Conservation (phyloP, 306 rosid species). For the Nissolia schottii region DNA sequence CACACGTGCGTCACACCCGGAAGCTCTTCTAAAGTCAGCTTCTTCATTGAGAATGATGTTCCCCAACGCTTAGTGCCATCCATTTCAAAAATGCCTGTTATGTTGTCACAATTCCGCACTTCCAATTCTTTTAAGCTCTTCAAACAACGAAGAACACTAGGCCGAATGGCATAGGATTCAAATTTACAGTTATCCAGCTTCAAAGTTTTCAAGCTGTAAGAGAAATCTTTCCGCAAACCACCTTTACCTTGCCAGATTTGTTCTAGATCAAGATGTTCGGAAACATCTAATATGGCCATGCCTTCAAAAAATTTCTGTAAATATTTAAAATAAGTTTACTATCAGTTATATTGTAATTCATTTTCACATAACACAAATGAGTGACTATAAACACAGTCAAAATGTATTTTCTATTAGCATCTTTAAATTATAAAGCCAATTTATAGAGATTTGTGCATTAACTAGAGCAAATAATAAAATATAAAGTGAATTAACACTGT, state of each 20-base stretch:
- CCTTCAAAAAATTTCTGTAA: neutral
- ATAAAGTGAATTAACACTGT: too few species aligned
- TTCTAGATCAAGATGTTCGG: neutral
- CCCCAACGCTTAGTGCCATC: neutral
- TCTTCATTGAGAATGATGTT: neutral
- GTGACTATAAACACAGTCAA: too few species aligned
- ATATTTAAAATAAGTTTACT: neutral
- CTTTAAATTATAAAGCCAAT: neutral
- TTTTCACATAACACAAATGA: neutral
- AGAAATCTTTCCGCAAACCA: neutral
- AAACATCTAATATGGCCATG: neutral
- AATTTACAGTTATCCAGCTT: neutral
- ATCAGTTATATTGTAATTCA: neutral
- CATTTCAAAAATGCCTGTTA: neutral
- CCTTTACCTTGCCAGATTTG: neutral
- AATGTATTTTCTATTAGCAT: neutral
- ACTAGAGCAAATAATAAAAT: neutral
- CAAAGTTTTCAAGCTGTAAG: neutral
- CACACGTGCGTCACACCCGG: neutral
- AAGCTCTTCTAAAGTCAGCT: neutral
- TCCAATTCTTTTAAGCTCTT: constrained; percentile 1
- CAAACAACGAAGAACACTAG: neutral
- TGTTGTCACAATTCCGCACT: neutral
- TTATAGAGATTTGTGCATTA: neutral
- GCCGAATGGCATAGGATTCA: neutral